Evolutionary conservation across 345 rosid species (phyloP), one percentile per base, ranked within the genome.

Genomic region (Noccaea bulbosa): DNA sequence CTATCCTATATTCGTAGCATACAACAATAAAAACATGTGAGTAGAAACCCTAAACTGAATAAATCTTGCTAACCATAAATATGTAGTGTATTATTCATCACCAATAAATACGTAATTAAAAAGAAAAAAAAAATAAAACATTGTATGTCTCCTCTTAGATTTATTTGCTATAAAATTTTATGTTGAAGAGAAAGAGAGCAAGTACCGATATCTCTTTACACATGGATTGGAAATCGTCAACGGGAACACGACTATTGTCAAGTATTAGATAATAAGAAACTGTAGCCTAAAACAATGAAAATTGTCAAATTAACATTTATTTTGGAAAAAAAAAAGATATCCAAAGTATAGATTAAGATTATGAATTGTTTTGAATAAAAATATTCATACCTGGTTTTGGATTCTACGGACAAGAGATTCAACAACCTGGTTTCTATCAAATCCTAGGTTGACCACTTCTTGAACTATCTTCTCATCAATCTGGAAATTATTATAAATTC

Each of bases 381-480:
- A 41, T 69, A 49, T 37, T 34, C 60, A 55, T 49, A 93, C 98
- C 81, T 93, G 88, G 62, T 86, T 84, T 55, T 85, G 96, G 52
- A 79, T 73, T 75, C 87, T 85, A 55, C 79, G 84, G 55, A 73
- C 77, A 78, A 93, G 91, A 60, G 91, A 88, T 49, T 85, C 91
- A 47, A 82, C 38, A 45, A 87, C 65, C 8, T 80, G 85, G 77
- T 74, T 85, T 71, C 81, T 75, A 71, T 83, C 83, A 72, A 87
- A 91, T 46, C 97, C 97, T 84, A 80, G 80, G 53, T 73, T 72
- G 38, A 88, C 81, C 39, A 82, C 85, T 69, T 84, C 83, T 77
- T 83, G 85, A 73, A 93, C 78, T 61, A 93, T 83, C 54, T 88
- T 89, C 65, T 87, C 92, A 57, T 91, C 86, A 71, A 91, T 83